Evolutionary conservation across 164 flowering plant species (phyloP).

Genomic region (Buxus sempervirens): DNA sequence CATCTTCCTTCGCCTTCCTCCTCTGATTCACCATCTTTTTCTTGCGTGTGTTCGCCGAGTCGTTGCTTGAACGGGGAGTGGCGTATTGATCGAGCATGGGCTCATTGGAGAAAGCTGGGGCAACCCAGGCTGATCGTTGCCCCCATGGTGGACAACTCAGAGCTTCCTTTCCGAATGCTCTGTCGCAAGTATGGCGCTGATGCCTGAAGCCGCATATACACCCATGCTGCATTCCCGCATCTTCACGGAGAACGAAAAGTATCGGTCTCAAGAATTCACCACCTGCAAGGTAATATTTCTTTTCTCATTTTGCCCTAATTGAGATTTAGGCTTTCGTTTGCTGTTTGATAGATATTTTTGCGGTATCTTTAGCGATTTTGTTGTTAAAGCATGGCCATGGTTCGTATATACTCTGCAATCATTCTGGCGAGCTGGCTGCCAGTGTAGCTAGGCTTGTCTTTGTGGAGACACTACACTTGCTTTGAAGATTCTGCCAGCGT

Average conservation of each 20-base stretch:
- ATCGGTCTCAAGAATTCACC: constrained; percentile 66
- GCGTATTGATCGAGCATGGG: constrained; percentile 81
- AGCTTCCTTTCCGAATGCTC: constrained; percentile 91
- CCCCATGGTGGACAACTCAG: constrained; percentile 97
- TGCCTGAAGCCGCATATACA: constrained; percentile 91
- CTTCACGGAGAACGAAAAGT: constrained; percentile 75
- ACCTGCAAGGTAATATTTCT: constrained; percentile 64
- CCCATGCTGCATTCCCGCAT: constrained; percentile 94
- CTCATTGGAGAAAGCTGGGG: constrained; percentile 80
- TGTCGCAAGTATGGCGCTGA: constrained; percentile 88
- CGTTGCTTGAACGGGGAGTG: constrained; percentile 35
- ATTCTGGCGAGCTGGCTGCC: too few relatives aligned
- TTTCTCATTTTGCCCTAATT: neutral
- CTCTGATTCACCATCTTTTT: neutral
- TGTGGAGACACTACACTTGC: too few relatives aligned
- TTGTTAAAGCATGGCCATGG: too few relatives aligned
- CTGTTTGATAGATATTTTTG: neutral
- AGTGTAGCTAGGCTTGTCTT: too few relatives aligned
- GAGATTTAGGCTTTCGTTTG: neutral
- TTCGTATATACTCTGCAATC: too few relatives aligned
- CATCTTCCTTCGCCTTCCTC: neutral
- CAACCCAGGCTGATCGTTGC: constrained; percentile 83
- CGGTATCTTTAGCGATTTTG: too few relatives aligned
- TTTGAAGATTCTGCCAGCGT: too few relatives aligned
- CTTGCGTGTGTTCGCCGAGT: constrained; percentile 24